Evolutionary conservation across 2,329 filamentous ascomycete genomes (phyloP).

Genomic region (Phyllosticta capitalensis): DNA sequence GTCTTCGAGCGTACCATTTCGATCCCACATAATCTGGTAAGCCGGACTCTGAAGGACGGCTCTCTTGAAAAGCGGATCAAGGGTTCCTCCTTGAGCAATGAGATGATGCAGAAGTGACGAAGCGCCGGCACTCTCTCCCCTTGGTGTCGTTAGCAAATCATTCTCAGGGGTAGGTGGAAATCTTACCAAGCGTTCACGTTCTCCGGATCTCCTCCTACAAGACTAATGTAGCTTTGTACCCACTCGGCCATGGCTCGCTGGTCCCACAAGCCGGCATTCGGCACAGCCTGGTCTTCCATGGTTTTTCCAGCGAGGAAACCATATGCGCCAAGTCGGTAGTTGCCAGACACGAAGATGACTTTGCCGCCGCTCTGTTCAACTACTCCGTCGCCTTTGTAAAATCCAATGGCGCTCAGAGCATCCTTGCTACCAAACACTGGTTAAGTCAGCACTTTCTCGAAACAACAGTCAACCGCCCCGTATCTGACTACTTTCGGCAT

Average conservation of each 20-base stretch:
- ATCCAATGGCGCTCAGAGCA: constrained; percentile 6
- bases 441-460: too few relatives aligned
- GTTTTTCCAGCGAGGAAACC: constrained; percentile 40
- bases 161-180: background rate
- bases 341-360: constrained; percentile 39
- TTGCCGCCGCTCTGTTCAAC: constrained; percentile 6
- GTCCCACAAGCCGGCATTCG: constrained; percentile 34
- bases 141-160: constrained; percentile 11
- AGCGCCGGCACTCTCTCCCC: constrained; percentile 42
- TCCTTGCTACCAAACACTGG: constrained; percentile 8
- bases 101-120: constrained; percentile 44
- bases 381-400: constrained; percentile 2
- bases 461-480: too few relatives aligned
- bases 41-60: constrained; percentile 27
- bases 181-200: constrained; percentile 40
- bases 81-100: constrained; percentile 34
- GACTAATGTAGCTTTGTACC: constrained; percentile 39
- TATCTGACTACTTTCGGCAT: too few relatives aligned
- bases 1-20: constrained; percentile 18
- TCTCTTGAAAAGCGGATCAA: constrained; percentile 36
- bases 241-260: constrained; percentile 40
- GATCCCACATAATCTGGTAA: constrained; percentile 17
- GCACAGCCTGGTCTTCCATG: constrained; percentile 34
- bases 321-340: constrained; percentile 35
- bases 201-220: constrained; percentile 38